Evolutionary conservation across 345 rosid species (phyloP).

Genomic region (Odontarrhena argentea): DNA sequence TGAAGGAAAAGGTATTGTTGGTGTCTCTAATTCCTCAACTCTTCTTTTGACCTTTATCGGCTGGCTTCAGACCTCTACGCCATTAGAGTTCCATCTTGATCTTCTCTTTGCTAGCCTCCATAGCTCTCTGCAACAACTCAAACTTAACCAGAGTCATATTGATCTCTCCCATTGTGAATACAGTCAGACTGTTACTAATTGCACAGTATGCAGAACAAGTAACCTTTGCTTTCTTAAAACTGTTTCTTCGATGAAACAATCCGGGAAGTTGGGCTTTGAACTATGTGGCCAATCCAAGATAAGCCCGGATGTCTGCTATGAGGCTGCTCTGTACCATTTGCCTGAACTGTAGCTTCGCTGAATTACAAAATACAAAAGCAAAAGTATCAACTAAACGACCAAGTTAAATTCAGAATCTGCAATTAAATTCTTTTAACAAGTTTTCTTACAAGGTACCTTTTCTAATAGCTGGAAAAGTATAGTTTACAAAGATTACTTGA

Average conservation of each 20-base stretch:
- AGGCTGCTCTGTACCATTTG: constrained; percentile 32
- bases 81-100: too few relatives aligned
- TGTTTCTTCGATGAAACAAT: not conserved
- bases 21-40: too few relatives aligned
- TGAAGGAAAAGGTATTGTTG: too few relatives aligned
- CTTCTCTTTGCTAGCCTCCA: too few relatives aligned
- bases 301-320: constrained; percentile 25
- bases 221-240: constrained; percentile 36
- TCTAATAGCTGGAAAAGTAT: too few relatives aligned
- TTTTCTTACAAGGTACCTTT: too few relatives aligned
- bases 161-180: not conserved
- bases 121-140: too few relatives aligned
- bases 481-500: too few relatives aligned
- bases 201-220: constrained; percentile 36
- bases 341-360: not conserved
- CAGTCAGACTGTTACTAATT: constrained; percentile 39
- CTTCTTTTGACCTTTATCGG: too few relatives aligned
- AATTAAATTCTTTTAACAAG: too few relatives aligned
- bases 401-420: not conserved
- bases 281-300: constrained; percentile 25
- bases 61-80: too few relatives aligned
- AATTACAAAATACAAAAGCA: not conserved
- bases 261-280: constrained; percentile 32
- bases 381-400: not conserved
- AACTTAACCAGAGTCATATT: too few relatives aligned